Base-by-base conservation (phyloP, 305 asterid species). In the Fraxinus platypoda region DNA sequence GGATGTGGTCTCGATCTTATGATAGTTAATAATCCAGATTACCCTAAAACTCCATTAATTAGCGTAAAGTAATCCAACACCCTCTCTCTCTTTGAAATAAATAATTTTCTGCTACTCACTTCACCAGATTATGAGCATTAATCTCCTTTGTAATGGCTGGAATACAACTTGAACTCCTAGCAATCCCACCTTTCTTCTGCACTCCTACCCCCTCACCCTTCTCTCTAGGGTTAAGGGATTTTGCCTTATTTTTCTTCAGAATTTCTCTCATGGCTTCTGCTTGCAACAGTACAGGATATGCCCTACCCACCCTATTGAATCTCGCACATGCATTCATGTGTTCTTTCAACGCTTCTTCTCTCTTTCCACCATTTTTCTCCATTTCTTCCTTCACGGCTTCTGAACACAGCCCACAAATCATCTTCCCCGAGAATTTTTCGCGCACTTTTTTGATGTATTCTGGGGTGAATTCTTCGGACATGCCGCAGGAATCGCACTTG, bases 401-500 rank as follows among this genome's bases (percentile, higher is more conserved):
- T 0, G 97, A 83, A 83, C 98, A 94, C 4, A 94, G 86, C 26
- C 98, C 98, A 31, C 98, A 94, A 0, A 94, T 86, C 91, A 94
- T 84, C 72, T 80, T 88, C 2, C 98, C 98, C 3, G 88, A 87
- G 34, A 84, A 85, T 81, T 81, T 91, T 17, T 87, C 94, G 0
- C 91, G 87, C 77, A 93, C 84, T 21, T 86, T 83, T 74, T 83
- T 88, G 43, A 93, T 93, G 85, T 94, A 93, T 17, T 84, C 87
- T 0, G 90, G 94, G 0, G 98, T 94, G 88, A 92, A 93, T 88
- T 94, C 98, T 79, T 94, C 98, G 7, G 88, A 88, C 93, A 94
- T 87, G 74, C 98, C 97, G 17, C 97, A 94, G 75, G 97, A 92
- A 90, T 94, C 98, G 84, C 98, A 94, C 85, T 92, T 91, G 0